Evolutionary conservation across 306 rosid species (phyloP).

Genomic region (Elaeagnus macrophylla): DNA sequence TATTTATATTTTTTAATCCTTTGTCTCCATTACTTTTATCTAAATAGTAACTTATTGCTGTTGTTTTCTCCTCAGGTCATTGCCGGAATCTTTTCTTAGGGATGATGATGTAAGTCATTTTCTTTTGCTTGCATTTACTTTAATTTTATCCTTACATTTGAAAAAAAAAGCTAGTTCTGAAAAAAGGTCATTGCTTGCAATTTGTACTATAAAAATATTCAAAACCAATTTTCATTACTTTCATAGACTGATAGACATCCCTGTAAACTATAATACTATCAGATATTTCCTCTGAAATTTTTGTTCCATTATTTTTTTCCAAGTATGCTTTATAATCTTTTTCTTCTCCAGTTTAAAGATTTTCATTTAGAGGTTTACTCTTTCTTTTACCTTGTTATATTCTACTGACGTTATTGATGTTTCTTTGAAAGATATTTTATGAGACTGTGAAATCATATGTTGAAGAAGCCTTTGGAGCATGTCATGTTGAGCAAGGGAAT

Average conservation of each 20-base stretch:
- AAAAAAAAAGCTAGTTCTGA: not conserved
- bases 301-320: too few relatives aligned
- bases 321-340: not conserved
- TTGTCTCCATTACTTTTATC: not conserved
- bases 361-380: not conserved
- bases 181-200: too few relatives aligned
- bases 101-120: slow-evolving; percentile 65
- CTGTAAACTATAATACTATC: too few relatives aligned
- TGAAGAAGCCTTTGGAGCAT: slow-evolving; percentile 44
- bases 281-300: too few relatives aligned
- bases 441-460: slow-evolving; percentile 46
- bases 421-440: slow-evolving; percentile 50
- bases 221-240: too few relatives aligned
- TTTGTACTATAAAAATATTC: too few relatives aligned
- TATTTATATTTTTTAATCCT: not conserved
- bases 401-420: slow-evolving; percentile 3
- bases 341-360: not conserved
- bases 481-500: slow-evolving; percentile 20
- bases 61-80: slow-evolving; percentile 17
- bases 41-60: not conserved
- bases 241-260: too few relatives aligned
- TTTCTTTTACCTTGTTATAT: not conserved
- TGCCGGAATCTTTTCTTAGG: slow-evolving; percentile 61
- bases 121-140: not conserved
- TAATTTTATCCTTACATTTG: not conserved